A percentile compares a stretch with the other conserved stretches of the same genome.
Conservation (phyloP, 2,329 filamentous ascomycete genomes). For the Graphium sp. region DNA sequence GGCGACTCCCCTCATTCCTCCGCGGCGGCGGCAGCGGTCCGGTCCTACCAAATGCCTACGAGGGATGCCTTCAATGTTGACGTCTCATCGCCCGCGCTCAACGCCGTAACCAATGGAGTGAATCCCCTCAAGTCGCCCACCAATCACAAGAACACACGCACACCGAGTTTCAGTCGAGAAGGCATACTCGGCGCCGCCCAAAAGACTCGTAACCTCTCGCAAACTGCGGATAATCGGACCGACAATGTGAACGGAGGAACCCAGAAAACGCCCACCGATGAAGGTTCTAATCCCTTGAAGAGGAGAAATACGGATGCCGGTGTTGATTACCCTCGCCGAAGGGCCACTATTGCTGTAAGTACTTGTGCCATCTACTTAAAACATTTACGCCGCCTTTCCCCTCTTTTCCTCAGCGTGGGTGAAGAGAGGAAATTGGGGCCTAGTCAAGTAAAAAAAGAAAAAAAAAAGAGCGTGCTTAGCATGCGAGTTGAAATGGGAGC, state of each 20-base stretch:
- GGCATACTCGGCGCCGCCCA: constrained; percentile 34
- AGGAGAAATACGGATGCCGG: constrained; percentile 43
- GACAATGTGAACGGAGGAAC: constrained; percentile 25
- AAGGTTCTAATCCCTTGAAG: constrained; percentile 41
- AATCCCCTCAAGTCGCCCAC: constrained; percentile 32
- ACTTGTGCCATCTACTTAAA: neutral
- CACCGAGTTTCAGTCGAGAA: constrained; percentile 34
- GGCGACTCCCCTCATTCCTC: constrained; percentile 31
- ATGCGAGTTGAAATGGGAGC: no score
- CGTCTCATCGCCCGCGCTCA: constrained; percentile 25
- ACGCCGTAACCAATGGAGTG: constrained; percentile 20
- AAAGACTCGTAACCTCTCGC: constrained; percentile 36
- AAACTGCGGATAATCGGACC: constrained; percentile 29
- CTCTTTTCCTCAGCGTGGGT: neutral
- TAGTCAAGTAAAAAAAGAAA: no score
- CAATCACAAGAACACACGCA: constrained; percentile 26
- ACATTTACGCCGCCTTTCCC: neutral
- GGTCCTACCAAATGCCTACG: constrained; percentile 25
- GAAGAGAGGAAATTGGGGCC: no score
- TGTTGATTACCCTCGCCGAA: constrained; percentile 45
- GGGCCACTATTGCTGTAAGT: constrained; percentile 50
- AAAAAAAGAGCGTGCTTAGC: no score
- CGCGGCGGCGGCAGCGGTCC: constrained; percentile 17
- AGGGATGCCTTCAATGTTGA: constrained; percentile 32
- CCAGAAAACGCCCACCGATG: constrained; percentile 27